Base-by-base conservation (phyloP, 176 grass and related monocot species). In the Areca catechu region DNA sequence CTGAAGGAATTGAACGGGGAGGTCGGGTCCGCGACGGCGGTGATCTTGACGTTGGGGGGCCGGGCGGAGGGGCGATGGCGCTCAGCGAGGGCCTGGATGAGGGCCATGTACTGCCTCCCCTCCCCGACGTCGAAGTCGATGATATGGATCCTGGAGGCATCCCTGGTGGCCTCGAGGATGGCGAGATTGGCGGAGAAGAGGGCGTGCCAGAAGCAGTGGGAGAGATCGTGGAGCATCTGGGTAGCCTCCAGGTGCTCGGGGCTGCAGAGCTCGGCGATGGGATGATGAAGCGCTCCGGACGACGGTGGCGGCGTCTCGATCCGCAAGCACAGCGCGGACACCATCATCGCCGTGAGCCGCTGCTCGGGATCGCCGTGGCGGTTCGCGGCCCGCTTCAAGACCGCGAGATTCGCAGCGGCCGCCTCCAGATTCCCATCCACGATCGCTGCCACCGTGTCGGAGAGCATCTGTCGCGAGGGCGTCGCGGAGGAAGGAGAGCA, bases 321-420 rank as follows among this genome's bases (percentile, higher is more conserved):
- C 75, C 92, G 92, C 53, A 61, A 69, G 14, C 72, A 64, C 48
- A 96, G 66, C 0, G 75, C 80, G 17, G 22, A 59, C 53, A 77
- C 68, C 86, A 96, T 96, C 80, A 90, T 84, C 54, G 74, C 83
- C 23, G 71, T 72, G 50, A 96, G 74, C 30, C 86, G 86, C 57
- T 96, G 86, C 50, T 96, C 91, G 16, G 72, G 52, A 50, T 95
- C 83, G 10, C 83, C 91, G 28, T 61, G 67, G 19, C 58, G 50
- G 71, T 79, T 87, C 0, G 43, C 71, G 9, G 34, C 9, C 34
- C 34, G 34, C 34, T 43, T 43, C 34, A 43, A 43, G 34, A 43
- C 34, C 34, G 0, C 9, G 34, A 43, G 34, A 43, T 43, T 43
- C 34, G 34, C 34, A 2, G 34, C 7, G 67, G 92, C 92, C 20